phyloP scores from a whole-genome alignment of 768 basidiomycete species.

The Asterophora parasitica region DNA sequence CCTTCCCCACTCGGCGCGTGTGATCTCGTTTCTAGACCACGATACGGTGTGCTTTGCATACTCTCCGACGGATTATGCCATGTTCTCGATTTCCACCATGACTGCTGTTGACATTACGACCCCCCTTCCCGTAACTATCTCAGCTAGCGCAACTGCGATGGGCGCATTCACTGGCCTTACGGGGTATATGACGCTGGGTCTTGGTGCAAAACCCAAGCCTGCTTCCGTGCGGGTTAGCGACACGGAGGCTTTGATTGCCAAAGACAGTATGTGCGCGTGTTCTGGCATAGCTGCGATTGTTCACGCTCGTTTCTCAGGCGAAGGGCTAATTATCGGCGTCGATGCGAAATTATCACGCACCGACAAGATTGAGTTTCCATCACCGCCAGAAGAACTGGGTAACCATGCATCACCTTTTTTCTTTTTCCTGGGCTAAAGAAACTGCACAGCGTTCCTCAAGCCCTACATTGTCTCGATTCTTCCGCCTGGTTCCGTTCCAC shows the following conservation, averaged over 20 bases:
- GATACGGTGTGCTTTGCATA: constrained; percentile 72
- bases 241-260: constrained; percentile 64
- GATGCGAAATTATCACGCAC: constrained; percentile 52
- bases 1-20: constrained; percentile 88
- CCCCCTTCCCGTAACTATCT: constrained; percentile 39
- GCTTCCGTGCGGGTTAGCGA: constrained; percentile 50
- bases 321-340: constrained; percentile 59
- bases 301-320: constrained; percentile 38
- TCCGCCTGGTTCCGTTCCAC: constrained; percentile 57
- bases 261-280: constrained; percentile 76
- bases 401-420: background rate
- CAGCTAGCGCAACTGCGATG: constrained; percentile 49
- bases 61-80: constrained; percentile 69
- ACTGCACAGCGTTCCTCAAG: constrained; percentile 54
- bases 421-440: background rate
- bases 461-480: constrained; percentile 78
- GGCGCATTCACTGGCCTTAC: constrained; percentile 76
- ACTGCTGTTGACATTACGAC: constrained; percentile 51
- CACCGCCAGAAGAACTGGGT: constrained; percentile 82
- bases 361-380: constrained; percentile 62
- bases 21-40: constrained; percentile 66
- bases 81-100: constrained; percentile 64
- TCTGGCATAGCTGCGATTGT: background rate
- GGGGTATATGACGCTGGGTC: constrained; percentile 81
- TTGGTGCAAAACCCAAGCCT: constrained; percentile 72